Percentiles rank a stretch among this genome's conserved stretches.
These are phyloP conservation scores for Ilyonectria destructans DNA, from an alignment of 2,329 filamentous ascomycete species.

Conservation along the genomic window DNA sequence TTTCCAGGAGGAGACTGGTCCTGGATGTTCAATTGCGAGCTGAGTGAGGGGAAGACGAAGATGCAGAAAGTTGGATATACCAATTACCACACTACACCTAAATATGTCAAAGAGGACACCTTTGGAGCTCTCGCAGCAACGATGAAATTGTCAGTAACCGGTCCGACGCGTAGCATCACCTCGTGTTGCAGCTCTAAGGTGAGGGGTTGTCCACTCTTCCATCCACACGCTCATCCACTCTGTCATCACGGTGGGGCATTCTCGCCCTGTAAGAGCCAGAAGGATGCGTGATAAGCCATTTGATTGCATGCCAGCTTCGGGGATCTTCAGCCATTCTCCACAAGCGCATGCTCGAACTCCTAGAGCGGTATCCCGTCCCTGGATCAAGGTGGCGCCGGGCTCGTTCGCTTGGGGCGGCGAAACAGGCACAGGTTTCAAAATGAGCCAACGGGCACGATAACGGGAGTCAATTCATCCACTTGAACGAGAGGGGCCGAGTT, in stretches of 20 bases:
- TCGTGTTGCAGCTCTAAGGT: slow-evolving; percentile 1
- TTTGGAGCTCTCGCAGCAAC: neutral
- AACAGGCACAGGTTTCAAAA: neutral
- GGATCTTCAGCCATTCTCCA: slow-evolving; percentile 11
- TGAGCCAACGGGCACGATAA: neutral
- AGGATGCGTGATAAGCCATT: neutral
- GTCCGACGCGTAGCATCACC: neutral
- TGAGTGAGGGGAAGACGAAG: neutral
- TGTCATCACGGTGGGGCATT: neutral
- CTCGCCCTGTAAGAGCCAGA: neutral
- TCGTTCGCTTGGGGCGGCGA: slow-evolving; percentile 8
- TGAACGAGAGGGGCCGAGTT: neutral
- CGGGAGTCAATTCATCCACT: neutral
- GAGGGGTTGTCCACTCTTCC: neutral
- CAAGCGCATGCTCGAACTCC: neutral
- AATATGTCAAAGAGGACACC: neutral
- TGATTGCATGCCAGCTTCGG: slow-evolving; percentile 1
- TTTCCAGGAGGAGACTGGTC: slow-evolving; percentile 6
- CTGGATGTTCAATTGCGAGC: slow-evolving; percentile 10
- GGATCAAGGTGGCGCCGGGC: neutral
- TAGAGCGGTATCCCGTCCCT: neutral
- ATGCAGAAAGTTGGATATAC: neutral
- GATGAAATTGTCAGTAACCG: neutral
- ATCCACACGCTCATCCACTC: neutral
- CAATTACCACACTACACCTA: neutral